These are phyloP conservation scores for Catunica adiposa DNA, from an alignment of 2,329 filamentous ascomycete species.

Conservation along the genomic window DNA sequence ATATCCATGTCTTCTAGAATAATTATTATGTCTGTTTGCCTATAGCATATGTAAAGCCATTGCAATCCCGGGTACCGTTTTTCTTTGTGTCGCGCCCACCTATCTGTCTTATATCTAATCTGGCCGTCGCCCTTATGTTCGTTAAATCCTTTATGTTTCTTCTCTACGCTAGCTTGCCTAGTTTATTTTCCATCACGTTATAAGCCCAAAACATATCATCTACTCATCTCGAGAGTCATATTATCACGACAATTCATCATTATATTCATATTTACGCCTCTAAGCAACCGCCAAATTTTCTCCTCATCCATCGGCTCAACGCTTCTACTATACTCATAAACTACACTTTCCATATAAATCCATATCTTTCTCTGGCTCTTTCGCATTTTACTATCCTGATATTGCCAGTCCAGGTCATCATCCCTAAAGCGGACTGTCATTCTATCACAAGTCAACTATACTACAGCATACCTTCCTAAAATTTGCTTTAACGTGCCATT, in stretches of 20 bases:
- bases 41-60: not conserved
- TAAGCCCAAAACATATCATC: not conserved
- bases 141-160: not conserved
- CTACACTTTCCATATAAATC: not conserved
- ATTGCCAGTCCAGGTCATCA: not conserved
- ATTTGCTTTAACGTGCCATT: not conserved
- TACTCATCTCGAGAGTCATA: not conserved
- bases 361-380: not conserved
- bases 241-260: not conserved
- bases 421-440: no score
- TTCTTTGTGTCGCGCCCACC: not conserved
- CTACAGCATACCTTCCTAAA: not conserved
- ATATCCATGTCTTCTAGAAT: conserved; percentile 3
- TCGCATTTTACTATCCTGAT: not conserved
- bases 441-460: not conserved
- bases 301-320: not conserved
- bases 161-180: not conserved
- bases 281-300: not conserved
- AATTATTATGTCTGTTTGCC: conserved; percentile 1
- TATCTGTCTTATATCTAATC: not conserved
- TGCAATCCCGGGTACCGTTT: not conserved
- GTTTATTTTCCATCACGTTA: not conserved
- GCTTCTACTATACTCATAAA: not conserved
- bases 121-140: not conserved
- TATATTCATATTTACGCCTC: not conserved